Evolutionary conservation across 2,329 filamentous ascomycete genomes (phyloP).

Genomic region (Neurospora sp.): DNA sequence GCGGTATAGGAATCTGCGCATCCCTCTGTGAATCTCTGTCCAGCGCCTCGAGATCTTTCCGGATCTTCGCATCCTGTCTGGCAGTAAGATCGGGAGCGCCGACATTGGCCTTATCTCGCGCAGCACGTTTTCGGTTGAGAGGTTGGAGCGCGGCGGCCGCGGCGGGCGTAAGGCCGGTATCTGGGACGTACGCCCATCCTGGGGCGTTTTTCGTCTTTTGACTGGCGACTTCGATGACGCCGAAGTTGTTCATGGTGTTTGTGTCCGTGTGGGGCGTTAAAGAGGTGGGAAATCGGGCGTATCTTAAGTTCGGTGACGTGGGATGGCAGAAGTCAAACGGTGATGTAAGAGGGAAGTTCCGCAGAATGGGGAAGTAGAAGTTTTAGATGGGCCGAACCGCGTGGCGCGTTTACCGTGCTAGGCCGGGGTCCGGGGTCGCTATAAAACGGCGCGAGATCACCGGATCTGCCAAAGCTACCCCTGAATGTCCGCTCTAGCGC

Average conservation of each 20-base stretch:
- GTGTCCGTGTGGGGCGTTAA: conserved; percentile 1
- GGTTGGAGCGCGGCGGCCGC: conserved; percentile 34
- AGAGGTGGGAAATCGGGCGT: background rate
- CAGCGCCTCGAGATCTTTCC: conserved; percentile 72
- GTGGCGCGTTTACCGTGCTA: background rate
- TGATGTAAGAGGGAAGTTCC: background rate
- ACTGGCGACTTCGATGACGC: conserved; percentile 74
- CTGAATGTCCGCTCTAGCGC: background rate
- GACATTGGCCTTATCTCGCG: conserved; percentile 42
- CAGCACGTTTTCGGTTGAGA: conserved; percentile 61
- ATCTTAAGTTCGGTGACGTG: background rate
- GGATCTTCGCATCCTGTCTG: conserved; percentile 72
- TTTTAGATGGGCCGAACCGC: background rate
- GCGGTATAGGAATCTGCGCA: conserved; percentile 58
- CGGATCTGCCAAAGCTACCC: background rate
- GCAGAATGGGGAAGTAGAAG: background rate
- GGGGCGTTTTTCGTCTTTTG: conserved; percentile 61
- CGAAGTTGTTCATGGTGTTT: conserved; percentile 52
- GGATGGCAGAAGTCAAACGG: no score
- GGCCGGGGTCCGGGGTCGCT: background rate
- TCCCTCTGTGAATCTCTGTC: conserved; percentile 72
- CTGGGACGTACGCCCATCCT: conserved; percentile 87
- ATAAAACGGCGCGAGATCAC: background rate
- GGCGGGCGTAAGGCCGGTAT: conserved; percentile 52
- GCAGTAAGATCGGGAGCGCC: conserved; percentile 60